A percentile compares a stretch with the other conserved stretches of the same genome.
phyloP scores from a whole-genome alignment of 805 yeast species.

The Debaryomyces hansenii region DNA sequence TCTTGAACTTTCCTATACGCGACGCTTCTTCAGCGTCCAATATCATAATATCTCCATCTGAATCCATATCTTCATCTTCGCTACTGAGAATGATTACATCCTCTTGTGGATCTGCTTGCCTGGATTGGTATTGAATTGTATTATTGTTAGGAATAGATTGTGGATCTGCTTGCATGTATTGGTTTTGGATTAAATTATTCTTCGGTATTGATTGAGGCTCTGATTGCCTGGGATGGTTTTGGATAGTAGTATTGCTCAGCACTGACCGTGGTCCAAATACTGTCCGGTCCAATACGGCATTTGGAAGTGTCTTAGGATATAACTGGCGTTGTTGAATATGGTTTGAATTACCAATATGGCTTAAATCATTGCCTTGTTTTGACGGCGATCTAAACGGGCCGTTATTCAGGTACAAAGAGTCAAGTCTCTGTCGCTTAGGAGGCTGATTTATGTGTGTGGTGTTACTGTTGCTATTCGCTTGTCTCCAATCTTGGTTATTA shows the following conservation, averaged over 20 bases:
- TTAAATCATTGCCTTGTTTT: too few relatives aligned
- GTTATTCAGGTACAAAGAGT: neutral
- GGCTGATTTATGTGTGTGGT: neutral
- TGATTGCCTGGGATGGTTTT: neutral
- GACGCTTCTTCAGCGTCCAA: slow-evolving; percentile 31
- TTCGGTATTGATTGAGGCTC: neutral
- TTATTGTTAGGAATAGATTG: neutral
- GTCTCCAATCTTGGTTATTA: neutral
- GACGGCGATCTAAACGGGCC: neutral
- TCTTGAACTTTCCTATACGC: slow-evolving; percentile 22
- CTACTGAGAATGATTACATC: neutral
- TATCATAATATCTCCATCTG: slow-evolving; percentile 28
- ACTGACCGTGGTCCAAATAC: neutral
- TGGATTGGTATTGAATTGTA: neutral
- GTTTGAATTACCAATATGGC: neutral
- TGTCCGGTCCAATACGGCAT: too few relatives aligned
- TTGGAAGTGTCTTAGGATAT: too few relatives aligned
- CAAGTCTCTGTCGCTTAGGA: slow-evolving; percentile 2
- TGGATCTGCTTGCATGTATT: neutral
- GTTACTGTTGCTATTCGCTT: neutral
- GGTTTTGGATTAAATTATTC: neutral
- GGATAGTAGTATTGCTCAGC: neutral
- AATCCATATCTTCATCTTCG: neutral
- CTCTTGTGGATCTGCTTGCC: neutral
- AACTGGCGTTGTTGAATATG: neutral